These are phyloP conservation scores for Rhodotorula sp. DNA, from an alignment of 1,284 basidiomycete genomes.

Conservation along the genomic window DNA sequence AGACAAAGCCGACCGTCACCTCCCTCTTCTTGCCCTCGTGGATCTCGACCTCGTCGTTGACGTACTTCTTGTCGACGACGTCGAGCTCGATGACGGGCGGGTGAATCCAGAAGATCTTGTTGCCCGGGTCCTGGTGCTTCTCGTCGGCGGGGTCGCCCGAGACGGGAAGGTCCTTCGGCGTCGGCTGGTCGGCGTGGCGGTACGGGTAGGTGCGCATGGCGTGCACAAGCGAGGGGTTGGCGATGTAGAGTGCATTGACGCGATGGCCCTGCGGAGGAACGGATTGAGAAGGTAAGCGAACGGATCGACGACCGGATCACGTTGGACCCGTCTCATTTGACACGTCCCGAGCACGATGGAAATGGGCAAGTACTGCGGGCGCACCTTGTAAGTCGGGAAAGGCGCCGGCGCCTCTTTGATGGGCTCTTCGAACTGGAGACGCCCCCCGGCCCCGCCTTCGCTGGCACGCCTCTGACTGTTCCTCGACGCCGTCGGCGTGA, in stretches of 20 bases:
- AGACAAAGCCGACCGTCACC: slow-evolving; percentile 18
- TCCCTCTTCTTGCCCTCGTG: slow-evolving; percentile 5
- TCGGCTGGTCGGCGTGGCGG: background rate
- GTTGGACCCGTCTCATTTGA: too few species aligned
- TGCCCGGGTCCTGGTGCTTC: too few species aligned
- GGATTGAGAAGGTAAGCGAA: background rate
- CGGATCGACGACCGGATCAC: background rate
- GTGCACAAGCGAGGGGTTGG: slow-evolving; percentile 1
- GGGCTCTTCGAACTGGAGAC: background rate
- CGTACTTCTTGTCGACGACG: background rate
- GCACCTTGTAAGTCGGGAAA: slow-evolving; percentile 22
- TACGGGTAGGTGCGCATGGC: slow-evolving; percentile 14
- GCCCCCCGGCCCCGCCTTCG: background rate
- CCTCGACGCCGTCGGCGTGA: background rate
- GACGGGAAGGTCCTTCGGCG: background rate
- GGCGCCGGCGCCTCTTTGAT: background rate
- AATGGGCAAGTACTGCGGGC: background rate
- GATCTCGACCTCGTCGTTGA: background rate
- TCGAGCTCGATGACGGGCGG: slow-evolving; percentile 28
- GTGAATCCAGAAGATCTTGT: background rate
- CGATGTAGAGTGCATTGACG: slow-evolving; percentile 16
- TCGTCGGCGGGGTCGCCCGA: background rate
- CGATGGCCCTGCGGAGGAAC: slow-evolving; percentile 6
- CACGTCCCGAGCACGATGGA: too few species aligned
- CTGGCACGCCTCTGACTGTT: background rate